A percentile compares a stretch with the other conserved stretches of the same genome.
phyloP scores from a whole-genome alignment of 2,329 filamentous ascomycete species.

The Uncinocarpus reesii region DNA sequence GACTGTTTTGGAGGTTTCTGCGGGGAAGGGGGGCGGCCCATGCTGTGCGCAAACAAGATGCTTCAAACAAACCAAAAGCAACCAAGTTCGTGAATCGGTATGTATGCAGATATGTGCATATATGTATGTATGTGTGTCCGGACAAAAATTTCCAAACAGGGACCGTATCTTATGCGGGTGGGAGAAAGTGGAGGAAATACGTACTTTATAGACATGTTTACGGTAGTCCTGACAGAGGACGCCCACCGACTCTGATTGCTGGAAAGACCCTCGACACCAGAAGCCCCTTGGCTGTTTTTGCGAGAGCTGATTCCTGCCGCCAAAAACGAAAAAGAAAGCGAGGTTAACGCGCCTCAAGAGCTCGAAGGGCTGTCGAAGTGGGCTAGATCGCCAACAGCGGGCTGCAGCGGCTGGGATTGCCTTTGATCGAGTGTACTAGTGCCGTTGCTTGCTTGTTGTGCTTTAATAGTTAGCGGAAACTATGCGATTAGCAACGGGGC shows the following conservation, averaged over 20 bases:
- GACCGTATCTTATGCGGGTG: not conserved
- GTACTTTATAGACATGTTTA: conserved; percentile 35
- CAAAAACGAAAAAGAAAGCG: no score
- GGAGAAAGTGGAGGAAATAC: conserved; percentile 15
- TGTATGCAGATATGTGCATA: no score
- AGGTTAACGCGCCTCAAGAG: conserved; percentile 7
- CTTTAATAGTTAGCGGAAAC: no score
- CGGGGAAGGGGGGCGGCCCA: conserved; percentile 5
- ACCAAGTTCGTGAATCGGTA: no score
- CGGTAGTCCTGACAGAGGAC: not conserved
- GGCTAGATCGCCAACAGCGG: not conserved
- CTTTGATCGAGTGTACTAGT: no score
- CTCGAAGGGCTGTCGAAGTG: not conserved
- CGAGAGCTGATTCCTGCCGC: not conserved
- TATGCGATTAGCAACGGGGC: no score
- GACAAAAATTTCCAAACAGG: not conserved
- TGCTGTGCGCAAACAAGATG: not conserved
- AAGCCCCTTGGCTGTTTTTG: not conserved
- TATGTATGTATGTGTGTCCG: not conserved
- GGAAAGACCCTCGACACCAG: not conserved
- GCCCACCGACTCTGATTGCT: not conserved
- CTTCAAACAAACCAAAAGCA: not conserved
- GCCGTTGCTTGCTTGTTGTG: no score
- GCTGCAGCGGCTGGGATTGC: no score
- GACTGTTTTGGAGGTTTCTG: conserved; percentile 13